Evolutionary conservation across 2,329 filamentous ascomycete species (phyloP).

Genomic region (Microascus cirrosus): DNA sequence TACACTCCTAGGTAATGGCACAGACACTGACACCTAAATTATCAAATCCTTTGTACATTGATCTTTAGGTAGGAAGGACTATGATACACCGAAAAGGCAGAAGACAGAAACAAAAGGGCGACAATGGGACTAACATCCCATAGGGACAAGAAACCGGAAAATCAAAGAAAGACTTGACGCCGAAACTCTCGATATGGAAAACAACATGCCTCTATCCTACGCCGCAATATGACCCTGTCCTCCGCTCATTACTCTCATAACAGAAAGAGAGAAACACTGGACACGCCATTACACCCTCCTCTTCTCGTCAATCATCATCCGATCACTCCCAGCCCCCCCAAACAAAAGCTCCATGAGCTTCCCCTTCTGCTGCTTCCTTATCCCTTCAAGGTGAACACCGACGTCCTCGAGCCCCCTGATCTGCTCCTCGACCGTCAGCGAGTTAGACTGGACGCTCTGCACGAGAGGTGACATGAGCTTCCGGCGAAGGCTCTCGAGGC

Average conservation of each 20-base stretch:
- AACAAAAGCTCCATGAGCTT: constrained; percentile 75
- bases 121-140: neutral
- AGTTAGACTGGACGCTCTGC: constrained; percentile 54
- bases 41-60: neutral
- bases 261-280: neutral
- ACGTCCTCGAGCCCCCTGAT: constrained; percentile 73
- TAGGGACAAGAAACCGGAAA: too few relatives aligned
- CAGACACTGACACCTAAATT: too few relatives aligned
- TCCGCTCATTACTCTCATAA: neutral
- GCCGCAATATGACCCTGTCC: neutral
- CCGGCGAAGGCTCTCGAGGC: constrained; percentile 70
- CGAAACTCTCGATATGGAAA: neutral
- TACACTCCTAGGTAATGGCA: too few relatives aligned
- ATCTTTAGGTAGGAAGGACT: neutral
- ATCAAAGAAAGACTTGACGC: neutral
- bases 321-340: constrained; percentile 27
- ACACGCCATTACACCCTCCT: neutral
- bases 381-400: constrained; percentile 62
- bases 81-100: neutral
- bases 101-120: neutral
- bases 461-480: constrained; percentile 81
- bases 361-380: constrained; percentile 70
- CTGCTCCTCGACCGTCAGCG: constrained; percentile 71
- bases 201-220: neutral
- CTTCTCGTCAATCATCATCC: constrained; percentile 11